Base-by-base conservation (phyloP, 495 filamentous ascomycete genomes). In the Neurospora sp. region DNA sequence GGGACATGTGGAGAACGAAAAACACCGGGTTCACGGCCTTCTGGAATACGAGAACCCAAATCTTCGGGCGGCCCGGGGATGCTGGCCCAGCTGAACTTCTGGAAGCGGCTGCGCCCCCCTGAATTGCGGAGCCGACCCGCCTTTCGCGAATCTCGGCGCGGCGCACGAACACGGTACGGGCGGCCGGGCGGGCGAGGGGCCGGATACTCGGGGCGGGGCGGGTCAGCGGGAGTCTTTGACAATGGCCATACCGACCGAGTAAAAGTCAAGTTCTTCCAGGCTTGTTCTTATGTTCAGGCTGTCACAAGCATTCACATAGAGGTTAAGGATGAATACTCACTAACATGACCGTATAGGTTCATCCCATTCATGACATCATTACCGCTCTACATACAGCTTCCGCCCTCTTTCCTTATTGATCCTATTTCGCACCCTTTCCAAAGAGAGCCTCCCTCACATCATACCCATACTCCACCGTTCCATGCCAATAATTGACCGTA, bases 401-500 rank as follows among this genome's bases (percentile, higher is more conserved):
- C 53, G 18, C 53, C 45, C 9, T 5, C 39, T 4, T 40, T 40
- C 39, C 39, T 40, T 1, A 35, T 0, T 35, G 0, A 40, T 14
- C 65, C 31, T 47, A 84, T 71, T 83, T 82, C 41, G 78, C 78
- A 1, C 74, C 76, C n/a, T 74, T 68, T 0, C 80, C 83, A 78
- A 92, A 93, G 71, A 94, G 74, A 6, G 88, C 90, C 79, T 89
- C 84, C 73, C 86, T 82, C 1, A 91, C 92, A 77, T 94, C 87
- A 77, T 94, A 94, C 4, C 71, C 87, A 75, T 94, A 95, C 81
- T 91, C 86, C 72, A 96, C 79, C 70, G 93, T 90, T 65, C 89
- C 77, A 73, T 94, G 92, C 91, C 91, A 96, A 75, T 94, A 95
- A 61, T 89, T 86, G 8, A 87, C 81, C 12, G 89, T 86, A n/a